These are phyloP conservation scores for Rhodofomes roseus DNA, from an alignment of 1,284 basidiomycete species.

Conservation along the genomic window DNA sequence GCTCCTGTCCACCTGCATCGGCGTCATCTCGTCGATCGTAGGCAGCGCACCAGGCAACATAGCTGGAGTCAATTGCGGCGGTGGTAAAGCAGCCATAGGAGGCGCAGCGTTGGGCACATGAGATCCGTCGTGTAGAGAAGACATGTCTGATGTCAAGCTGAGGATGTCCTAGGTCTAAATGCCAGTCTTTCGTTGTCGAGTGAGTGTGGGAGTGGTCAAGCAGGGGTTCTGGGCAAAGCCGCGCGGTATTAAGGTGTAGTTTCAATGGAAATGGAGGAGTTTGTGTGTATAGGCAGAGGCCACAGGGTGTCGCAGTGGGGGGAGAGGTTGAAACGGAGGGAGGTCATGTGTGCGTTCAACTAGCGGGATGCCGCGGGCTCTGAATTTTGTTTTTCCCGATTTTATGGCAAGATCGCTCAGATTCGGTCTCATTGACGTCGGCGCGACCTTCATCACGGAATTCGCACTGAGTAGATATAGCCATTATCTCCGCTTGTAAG, in stretches of 20 bases:
- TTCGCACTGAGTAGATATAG: too few relatives aligned
- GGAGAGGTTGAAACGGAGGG: slow-evolving; percentile 12
- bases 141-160: not conserved
- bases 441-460: not conserved
- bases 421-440: not conserved
- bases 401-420: not conserved
- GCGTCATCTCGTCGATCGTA: not conserved
- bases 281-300: not conserved
- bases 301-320: slow-evolving; percentile 4
- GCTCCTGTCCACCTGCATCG: not conserved
- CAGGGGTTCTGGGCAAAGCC: not conserved
- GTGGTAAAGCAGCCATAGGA: not conserved
- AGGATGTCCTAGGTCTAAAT: not conserved
- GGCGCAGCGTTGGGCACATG: not conserved
- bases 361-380: not conserved
- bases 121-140: slow-evolving; percentile 1
- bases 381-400: slow-evolving; percentile 1
- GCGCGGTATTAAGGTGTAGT: not conserved
- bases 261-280: not conserved
- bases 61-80: not conserved
- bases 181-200: not conserved
- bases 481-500: too few relatives aligned
- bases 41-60: not conserved
- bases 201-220: not conserved
- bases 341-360: slow-evolving; percentile 15